Evolutionary conservation across 768 basidiomycete genomes (phyloP), one percentile per base, ranked within the genome.

Genomic region (Mycena vitilis): DNA sequence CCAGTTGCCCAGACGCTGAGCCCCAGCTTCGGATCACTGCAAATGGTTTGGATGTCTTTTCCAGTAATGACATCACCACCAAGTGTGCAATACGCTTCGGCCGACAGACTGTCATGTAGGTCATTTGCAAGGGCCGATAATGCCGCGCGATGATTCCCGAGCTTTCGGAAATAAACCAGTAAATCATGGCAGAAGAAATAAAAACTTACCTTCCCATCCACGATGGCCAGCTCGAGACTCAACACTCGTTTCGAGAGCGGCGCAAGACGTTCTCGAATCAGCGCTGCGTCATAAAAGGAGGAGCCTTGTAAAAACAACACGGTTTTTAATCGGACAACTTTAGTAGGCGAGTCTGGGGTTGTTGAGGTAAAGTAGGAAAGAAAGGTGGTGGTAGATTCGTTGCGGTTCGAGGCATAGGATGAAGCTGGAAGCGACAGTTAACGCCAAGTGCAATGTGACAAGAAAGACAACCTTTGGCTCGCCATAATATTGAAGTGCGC

Each of bases 11-110:
- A 93, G 51, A 79, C 80, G 73, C 84, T 86, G 72, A 89, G 80
- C 13, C 84, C 87, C 73, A 89, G 79, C 15, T 79, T 80, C 55
- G 73, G 75, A 22, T 82, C 86, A 74, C 83, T 85, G 25, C 85
- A 88, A 45, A 90, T 81, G 0, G 79, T 61, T 42, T 84, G 82
- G 0, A 89, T 90, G 0, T 85, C 79, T 69, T 87, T 89, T 2
- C 84, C 80, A 0, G 91, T 85, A 5, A 98, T 81, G 25, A 97
- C 86, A 23, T 88, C 87, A 6, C 96, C 95, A 20, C 89, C 90
- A 38, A 92, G 87, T 1, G 91, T 86, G 73, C 96, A 97, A 78
- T 96, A 98, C 6, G 90, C 86, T 75, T 97, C 95, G 0, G 95
- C 94, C 3, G 94, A 92, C 0, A 86, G 81, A 0, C 87, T 82